Evolutionary conservation across 108 stramenopile species (phyloP).

Genomic region (Skeletonema costatum): DNA sequence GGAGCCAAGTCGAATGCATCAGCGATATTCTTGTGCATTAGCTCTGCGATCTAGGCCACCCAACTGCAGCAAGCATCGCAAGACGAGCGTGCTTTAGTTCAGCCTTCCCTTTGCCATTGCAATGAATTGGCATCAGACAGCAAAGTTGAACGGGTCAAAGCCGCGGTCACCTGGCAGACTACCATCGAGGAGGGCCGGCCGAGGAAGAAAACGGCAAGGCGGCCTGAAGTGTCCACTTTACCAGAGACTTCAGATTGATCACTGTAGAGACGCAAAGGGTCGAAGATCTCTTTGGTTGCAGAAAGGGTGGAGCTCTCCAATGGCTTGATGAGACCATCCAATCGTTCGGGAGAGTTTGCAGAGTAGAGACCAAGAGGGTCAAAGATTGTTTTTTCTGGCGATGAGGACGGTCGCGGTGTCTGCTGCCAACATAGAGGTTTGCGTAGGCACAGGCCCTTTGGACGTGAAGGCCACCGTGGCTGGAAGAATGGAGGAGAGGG

Average conservation of each 20-base stretch:
- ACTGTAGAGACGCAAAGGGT: constrained; percentile 23
- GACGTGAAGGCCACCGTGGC: not conserved
- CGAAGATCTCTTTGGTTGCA: constrained; percentile 5
- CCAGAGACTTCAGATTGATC: constrained; percentile 19
- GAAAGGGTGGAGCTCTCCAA: not conserved
- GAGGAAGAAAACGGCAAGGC: constrained; percentile 33
- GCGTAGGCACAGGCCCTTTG: not conserved
- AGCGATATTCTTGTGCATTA: constrained; percentile 58
- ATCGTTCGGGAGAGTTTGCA: constrained; percentile 5
- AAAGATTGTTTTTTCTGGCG: constrained; percentile 32
- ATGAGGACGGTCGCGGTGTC: not conserved
- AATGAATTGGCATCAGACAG: constrained; percentile 11
- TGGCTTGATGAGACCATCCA: constrained; percentile 11
- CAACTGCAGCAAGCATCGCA: constrained; percentile 72
- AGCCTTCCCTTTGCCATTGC: constrained; percentile 36
- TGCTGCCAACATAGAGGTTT: not conserved
- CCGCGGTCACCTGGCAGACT: constrained; percentile 54
- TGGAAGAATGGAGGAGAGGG: not conserved
- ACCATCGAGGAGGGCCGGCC: constrained; percentile 55
- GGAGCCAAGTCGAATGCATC: constrained; percentile 12
- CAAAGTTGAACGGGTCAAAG: constrained; percentile 58
- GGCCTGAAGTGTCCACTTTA: constrained; percentile 18
- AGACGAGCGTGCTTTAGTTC: constrained; percentile 61
- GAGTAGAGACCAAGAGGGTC: constrained; percentile 80
- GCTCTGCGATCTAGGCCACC: constrained; percentile 78